Evolutionary conservation across 306 rosid genomes (phyloP).

Genomic region (Rosa lucieae): DNA sequence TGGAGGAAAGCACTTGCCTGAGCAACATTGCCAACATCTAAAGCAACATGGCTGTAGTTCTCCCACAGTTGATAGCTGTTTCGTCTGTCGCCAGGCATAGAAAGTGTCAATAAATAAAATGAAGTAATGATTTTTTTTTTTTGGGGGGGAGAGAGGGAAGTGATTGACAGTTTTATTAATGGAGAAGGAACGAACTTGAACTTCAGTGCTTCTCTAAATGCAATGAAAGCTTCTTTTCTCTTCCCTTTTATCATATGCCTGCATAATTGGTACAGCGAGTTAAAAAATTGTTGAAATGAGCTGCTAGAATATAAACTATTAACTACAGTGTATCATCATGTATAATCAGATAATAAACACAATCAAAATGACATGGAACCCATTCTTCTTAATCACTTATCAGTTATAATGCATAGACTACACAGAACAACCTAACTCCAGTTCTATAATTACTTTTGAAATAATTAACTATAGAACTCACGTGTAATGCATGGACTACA

Average conservation of each 20-base stretch:
- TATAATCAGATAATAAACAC: background rate
- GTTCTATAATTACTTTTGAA: background rate
- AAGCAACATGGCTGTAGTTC: conserved; percentile 82
- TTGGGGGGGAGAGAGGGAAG: background rate
- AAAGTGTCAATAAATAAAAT: conserved; percentile 22
- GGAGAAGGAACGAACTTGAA: conserved; percentile 63
- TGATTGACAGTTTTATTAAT: background rate
- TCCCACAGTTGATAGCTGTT: conserved; percentile 97
- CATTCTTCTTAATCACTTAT: conserved; percentile 4
- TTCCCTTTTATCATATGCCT: conserved; percentile 90
- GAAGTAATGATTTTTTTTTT: background rate
- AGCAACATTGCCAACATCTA: conserved; percentile 70
- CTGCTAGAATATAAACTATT: conserved; percentile 8
- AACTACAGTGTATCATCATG: conserved; percentile 2
- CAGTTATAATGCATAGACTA: background rate
- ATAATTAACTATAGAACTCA: no score
- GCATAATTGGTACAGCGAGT: conserved; percentile 39
- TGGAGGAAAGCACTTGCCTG: conserved; percentile 51
- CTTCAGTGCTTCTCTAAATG: conserved; percentile 90
- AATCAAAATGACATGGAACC: background rate
- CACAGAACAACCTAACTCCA: background rate
- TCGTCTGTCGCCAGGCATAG: conserved; percentile 62
- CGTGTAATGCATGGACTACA: no score
- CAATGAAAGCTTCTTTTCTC: conserved; percentile 86
- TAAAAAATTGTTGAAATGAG: background rate